Evolutionary conservation across 2,329 filamentous ascomycete species (phyloP).

Genomic region (Penicillium crustosum): DNA sequence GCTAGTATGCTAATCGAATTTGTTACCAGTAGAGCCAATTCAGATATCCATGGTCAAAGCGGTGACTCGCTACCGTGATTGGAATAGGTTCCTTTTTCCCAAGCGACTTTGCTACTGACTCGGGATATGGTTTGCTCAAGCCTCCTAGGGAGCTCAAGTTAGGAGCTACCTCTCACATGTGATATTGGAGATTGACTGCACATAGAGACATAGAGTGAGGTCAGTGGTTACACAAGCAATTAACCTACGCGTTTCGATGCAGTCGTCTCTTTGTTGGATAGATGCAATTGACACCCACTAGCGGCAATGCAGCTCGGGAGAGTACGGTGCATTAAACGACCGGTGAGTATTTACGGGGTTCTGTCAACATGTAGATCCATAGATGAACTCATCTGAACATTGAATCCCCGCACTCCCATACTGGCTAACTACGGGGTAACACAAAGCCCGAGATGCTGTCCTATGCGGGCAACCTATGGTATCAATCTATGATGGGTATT

Average conservation of each 20-base stretch:
- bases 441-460: slow-evolving; percentile 3
- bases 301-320: slow-evolving; percentile 2
- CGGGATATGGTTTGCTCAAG: background rate
- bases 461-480: background rate
- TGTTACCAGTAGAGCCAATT: background rate
- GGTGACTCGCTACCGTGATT: background rate
- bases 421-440: background rate
- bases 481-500: background rate
- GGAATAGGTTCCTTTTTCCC: background rate
- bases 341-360: slow-evolving; percentile 15
- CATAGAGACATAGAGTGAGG: background rate
- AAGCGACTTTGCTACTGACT: background rate
- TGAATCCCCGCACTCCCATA: slow-evolving; percentile 1
- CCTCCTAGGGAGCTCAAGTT: background rate
- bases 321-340: slow-evolving; percentile 10
- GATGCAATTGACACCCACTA: background rate
- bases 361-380: background rate
- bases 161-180: slow-evolving; percentile 4
- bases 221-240: slow-evolving; percentile 1
- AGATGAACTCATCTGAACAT: slow-evolving; percentile 15
- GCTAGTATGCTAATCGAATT: background rate
- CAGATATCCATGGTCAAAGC: background rate
- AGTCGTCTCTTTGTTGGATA: background rate
- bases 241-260: slow-evolving; percentile 1
- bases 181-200: background rate